phyloP scores from a whole-genome alignment of 108 stramenopile species.

The Skeletonema grethae region DNA sequence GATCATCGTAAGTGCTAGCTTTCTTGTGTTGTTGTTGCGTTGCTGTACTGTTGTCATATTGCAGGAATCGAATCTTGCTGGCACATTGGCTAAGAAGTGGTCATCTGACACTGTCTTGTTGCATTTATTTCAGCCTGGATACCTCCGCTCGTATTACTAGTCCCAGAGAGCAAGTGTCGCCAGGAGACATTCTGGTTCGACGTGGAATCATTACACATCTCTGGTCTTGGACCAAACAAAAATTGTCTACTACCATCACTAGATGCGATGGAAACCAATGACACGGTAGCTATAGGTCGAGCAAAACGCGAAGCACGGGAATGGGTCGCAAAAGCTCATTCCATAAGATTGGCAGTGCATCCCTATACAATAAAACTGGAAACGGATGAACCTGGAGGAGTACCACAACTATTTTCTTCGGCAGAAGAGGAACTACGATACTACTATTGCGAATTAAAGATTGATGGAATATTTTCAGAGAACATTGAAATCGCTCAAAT shows the following conservation, averaged over 20 bases:
- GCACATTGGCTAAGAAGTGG: not conserved
- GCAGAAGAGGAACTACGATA: slow-evolving; percentile 51
- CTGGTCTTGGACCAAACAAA: slow-evolving; percentile 56
- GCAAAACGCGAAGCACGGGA: slow-evolving; percentile 25
- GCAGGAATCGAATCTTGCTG: not conserved
- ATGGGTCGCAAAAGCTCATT: slow-evolving; percentile 40
- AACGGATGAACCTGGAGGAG: slow-evolving; percentile 17
- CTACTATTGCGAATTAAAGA: slow-evolving; percentile 45
- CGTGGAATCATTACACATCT: slow-evolving; percentile 30
- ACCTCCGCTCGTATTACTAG: slow-evolving; percentile 40
- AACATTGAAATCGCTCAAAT: slow-evolving; percentile 40
- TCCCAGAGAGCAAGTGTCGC: slow-evolving; percentile 14
- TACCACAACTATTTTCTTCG: slow-evolving; percentile 26
- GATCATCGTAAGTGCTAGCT: slow-evolving; percentile 15
- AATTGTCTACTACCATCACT: slow-evolving; percentile 41
- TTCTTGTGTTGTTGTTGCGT: not conserved
- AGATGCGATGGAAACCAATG: not conserved
- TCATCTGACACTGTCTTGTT: not conserved
- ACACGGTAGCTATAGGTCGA: slow-evolving; percentile 8
- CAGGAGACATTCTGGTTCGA: slow-evolving; percentile 49
- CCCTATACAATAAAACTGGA: slow-evolving; percentile 54
- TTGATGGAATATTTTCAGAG: slow-evolving; percentile 60
- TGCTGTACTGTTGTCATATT: too few relatives aligned
- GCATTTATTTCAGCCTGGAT: slow-evolving; percentile 21
- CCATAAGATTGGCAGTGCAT: slow-evolving; percentile 52